Percentiles rank a stretch among this genome's conserved stretches.
Evolutionary conservation across 352 stramenopile genomes (phyloP).

Genomic region (Nannochloropsis limnetica): DNA sequence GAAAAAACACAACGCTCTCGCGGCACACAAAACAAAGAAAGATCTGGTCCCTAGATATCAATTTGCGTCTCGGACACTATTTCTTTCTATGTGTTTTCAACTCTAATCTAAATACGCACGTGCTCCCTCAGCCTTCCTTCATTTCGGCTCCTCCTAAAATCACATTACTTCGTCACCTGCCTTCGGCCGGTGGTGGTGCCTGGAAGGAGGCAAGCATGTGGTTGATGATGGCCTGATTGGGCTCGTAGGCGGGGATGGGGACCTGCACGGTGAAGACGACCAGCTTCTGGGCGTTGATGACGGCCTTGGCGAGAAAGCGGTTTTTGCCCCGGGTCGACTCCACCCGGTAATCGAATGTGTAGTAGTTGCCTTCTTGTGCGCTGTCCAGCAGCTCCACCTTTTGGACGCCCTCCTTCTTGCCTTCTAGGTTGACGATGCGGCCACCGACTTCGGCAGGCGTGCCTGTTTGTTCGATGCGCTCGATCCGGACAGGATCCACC

Average conservation of each 20-base stretch:
- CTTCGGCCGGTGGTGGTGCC: neutral
- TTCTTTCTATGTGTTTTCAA: neutral
- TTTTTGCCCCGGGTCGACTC: neutral
- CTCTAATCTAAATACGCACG: neutral
- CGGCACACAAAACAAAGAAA: neutral
- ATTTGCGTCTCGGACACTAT: neutral
- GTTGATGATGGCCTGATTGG: neutral
- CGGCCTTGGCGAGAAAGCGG: neutral
- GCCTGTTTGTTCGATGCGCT: conserved; percentile 8
- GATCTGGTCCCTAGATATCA: neutral
- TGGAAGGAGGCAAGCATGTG: neutral
- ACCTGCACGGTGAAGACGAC: conserved; percentile 5
- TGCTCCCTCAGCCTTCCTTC: neutral
- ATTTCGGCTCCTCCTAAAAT: neutral
- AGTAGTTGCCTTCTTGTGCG: conserved; percentile 4
- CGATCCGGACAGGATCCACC: conserved; percentile 28
- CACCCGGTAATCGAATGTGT: neutral
- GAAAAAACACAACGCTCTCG: neutral
- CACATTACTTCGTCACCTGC: neutral
- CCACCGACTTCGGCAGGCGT: neutral
- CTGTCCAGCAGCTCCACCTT: conserved; percentile 28
- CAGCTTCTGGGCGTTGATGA: conserved; percentile 10
- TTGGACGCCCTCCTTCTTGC: neutral
- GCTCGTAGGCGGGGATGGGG: neutral
- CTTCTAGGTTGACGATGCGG: neutral